Base-by-base conservation (phyloP, 1,284 basidiomycete species). In the Pascua sp. region DNA sequence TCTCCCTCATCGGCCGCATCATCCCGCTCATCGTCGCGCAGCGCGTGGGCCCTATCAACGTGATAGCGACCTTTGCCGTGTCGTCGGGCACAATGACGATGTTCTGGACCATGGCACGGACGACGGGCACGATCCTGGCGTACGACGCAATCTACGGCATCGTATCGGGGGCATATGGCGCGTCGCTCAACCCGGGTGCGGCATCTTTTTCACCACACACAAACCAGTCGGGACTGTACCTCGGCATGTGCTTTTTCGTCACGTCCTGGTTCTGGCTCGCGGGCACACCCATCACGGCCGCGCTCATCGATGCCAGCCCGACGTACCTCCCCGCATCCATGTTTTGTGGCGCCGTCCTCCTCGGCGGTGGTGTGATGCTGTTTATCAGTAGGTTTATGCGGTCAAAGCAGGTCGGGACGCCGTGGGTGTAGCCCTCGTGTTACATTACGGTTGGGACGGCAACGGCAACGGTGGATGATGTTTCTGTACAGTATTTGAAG, bases 231-330 rank as follows among this genome's bases (percentile, higher is more conserved):
- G 69, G 70, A 44, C 52, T 62, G 36, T 70, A 72, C 47, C 64
- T 72, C 39, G 70, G 70, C 52, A 72, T 72, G 70, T 61, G 58
- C 45, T 67, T 69, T 42, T 70, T 69, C 53, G 60, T 57, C 16
- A 68, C 59, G 5, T 58, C 65, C 7, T 72, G 63, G 59, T 69
- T 68, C 63, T 69, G 67, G 67, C 55, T 70, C 11, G 62, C 65
- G 1, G 68, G 68, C 4, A 65, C 65, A 8, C 70, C 70, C 2
- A 63, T 65, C 38, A 66, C 63, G 3, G 70, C 69, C 2, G 63
- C 62, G 3, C 51, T 72, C 12, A 71, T 68, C 45, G 53, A 63
- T 43, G 55, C 53, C 16, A 60, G 59, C 38, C 53, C 53, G 18
- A 55, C 64, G 40, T 72, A 70, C 51, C 59, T 70, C 42, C 51